Percentiles rank a stretch among this genome's conserved stretches.
Conservation (phyloP, 164 flowering plant genomes). For the Nymphaea colorata region DNA sequence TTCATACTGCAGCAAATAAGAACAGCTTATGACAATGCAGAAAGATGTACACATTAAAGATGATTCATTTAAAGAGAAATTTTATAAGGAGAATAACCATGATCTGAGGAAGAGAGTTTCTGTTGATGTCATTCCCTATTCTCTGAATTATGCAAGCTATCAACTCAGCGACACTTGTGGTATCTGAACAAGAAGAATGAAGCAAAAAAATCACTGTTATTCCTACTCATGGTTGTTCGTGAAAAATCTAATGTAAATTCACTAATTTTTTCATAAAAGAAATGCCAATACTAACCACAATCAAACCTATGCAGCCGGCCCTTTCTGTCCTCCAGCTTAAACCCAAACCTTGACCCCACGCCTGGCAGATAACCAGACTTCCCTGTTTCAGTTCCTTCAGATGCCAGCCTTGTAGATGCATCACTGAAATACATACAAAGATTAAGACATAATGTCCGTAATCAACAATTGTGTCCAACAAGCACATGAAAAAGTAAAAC, state of each 20-base stretch:
- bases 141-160: slow-evolving; percentile 78
- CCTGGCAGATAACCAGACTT: slow-evolving; percentile 31
- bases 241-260: background rate
- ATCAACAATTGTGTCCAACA: background rate
- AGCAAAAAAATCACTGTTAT: too few species aligned
- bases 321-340: slow-evolving; percentile 78
- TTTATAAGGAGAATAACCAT: slow-evolving; percentile 27
- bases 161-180: slow-evolving; percentile 58
- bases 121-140: slow-evolving; percentile 77
- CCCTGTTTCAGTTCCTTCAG: slow-evolving; percentile 65
- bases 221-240: too few species aligned
- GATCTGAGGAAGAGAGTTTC: slow-evolving; percentile 71
- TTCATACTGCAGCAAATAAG: slow-evolving; percentile 55
- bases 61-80: background rate
- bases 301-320: slow-evolving; percentile 87
- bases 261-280: too few species aligned
- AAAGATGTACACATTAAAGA: background rate
- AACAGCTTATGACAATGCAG: too few species aligned
- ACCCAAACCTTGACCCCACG: slow-evolving; percentile 39
- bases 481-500: background rate
- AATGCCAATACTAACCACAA: slow-evolving; percentile 35
- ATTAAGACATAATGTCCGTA: background rate
- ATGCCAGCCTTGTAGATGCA: slow-evolving; percentile 54
- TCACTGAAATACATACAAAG: slow-evolving; percentile 39
- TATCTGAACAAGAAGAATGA: slow-evolving; percentile 24